These are phyloP conservation scores for Penicillium ucsense DNA, from an alignment of 495 filamentous ascomycete species.

Conservation along the genomic window DNA sequence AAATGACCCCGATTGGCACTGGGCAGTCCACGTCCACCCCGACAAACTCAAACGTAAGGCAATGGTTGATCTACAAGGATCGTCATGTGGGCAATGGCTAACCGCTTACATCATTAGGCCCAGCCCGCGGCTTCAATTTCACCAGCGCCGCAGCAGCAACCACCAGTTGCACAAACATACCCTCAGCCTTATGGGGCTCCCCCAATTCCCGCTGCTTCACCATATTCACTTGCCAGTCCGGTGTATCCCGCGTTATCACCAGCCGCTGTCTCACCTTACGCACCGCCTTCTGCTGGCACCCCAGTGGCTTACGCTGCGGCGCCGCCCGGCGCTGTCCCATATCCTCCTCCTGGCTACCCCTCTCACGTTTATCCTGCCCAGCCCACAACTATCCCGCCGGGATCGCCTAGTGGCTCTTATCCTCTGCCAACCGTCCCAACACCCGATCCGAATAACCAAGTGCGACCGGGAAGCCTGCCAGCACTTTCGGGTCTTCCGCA, in stretches of 20 bases:
- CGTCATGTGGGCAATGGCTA: neutral
- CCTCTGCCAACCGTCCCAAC: slow-evolving; percentile 28
- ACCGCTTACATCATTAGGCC: slow-evolving; percentile 8
- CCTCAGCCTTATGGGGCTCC: slow-evolving; percentile 29
- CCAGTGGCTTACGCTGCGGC: too few species aligned
- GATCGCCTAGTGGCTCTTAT: slow-evolving; percentile 23
- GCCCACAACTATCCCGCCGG: slow-evolving; percentile 15
- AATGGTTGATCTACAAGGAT: slow-evolving; percentile 5
- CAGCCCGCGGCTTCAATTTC: slow-evolving; percentile 19
- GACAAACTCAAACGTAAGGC: slow-evolving; percentile 40
- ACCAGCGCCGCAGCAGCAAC: slow-evolving; percentile 9
- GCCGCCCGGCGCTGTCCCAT: slow-evolving; percentile 13
- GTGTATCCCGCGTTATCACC: slow-evolving; percentile 31
- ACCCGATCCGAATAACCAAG: slow-evolving; percentile 30
- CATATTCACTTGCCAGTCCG: slow-evolving; percentile 31
- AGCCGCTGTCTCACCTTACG: slow-evolving; percentile 19
- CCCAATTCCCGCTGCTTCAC: slow-evolving; percentile 20
- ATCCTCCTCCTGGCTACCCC: slow-evolving; percentile 31
- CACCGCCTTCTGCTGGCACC: slow-evolving; percentile 8
- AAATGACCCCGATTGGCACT: slow-evolving; percentile 47
- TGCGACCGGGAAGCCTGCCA: slow-evolving; percentile 43
- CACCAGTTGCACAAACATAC: slow-evolving; percentile 24
- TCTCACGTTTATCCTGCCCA: slow-evolving; percentile 33
- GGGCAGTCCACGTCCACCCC: slow-evolving; percentile 45
- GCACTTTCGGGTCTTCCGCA: slow-evolving; percentile 52